Percentiles rank a stretch among this genome's conserved stretches.
phyloP scores from a whole-genome alignment of 768 basidiomycete species.

The Mycena belliarum region DNA sequence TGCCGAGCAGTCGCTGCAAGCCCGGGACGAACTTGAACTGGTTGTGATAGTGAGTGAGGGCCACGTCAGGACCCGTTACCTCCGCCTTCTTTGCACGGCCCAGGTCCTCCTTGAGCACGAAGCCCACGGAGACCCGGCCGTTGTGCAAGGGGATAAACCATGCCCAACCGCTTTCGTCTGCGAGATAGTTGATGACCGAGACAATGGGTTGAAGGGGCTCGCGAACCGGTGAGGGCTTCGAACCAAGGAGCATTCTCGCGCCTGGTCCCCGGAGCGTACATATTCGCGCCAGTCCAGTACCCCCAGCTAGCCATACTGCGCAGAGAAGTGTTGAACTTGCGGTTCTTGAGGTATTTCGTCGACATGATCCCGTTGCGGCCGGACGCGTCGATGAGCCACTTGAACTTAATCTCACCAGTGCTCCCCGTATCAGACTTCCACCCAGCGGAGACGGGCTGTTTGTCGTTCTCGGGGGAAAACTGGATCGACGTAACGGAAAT shows the following conservation, averaged over 20 bases:
- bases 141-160: not conserved
- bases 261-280: not conserved
- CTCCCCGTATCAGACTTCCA: constrained; percentile 37
- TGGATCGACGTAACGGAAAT: constrained; percentile 44
- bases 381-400: constrained; percentile 65
- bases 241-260: not conserved
- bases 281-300: not conserved
- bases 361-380: constrained; percentile 49
- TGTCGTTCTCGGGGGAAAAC: constrained; percentile 35
- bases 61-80: too few relatives aligned
- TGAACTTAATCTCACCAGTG: constrained; percentile 48
- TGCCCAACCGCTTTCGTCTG: not conserved
- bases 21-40: too few relatives aligned
- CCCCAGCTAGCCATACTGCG: not conserved
- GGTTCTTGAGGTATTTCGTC: not conserved
- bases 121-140: not conserved
- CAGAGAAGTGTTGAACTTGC: not conserved
- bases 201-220: too few relatives aligned
- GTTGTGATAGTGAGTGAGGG: too few relatives aligned
- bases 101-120: not conserved
- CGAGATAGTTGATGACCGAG: too few relatives aligned
- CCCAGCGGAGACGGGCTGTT: constrained; percentile 38
- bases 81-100: too few relatives aligned
- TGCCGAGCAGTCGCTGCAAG: constrained; percentile 22
- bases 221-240: not conserved